Conservation (phyloP, 352 stramenopile species). For the Globisporangium spinosum region DNA sequence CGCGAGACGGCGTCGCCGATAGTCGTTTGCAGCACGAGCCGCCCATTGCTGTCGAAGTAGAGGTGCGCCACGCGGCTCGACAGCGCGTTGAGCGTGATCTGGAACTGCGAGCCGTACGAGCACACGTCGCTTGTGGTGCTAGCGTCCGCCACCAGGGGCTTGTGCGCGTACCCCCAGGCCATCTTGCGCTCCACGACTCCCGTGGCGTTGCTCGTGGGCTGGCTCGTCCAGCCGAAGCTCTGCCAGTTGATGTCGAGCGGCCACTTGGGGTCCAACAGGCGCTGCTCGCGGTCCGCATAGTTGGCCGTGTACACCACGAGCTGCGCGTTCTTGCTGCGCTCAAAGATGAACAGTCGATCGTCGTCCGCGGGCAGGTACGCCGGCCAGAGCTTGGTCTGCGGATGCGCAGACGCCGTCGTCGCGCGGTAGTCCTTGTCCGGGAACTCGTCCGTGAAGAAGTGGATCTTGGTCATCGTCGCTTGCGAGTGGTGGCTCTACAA, state of each 20-base stretch:
- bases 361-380: constrained; percentile 54
- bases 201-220: constrained; percentile 61
- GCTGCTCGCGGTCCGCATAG: constrained; percentile 45
- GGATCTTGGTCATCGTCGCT: constrained; percentile 21
- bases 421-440: constrained; percentile 63
- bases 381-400: constrained; percentile 66
- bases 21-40: constrained; percentile 50
- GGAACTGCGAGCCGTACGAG: constrained; percentile 37
- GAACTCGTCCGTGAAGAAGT: constrained; percentile 71
- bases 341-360: constrained; percentile 68
- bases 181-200: constrained; percentile 65
- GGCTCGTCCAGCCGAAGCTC: constrained; percentile 70
- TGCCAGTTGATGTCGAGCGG: constrained; percentile 82
- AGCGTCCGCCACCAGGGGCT: constrained; percentile 17
- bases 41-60: constrained; percentile 53
- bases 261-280: constrained; percentile 52
- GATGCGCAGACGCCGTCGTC: constrained; percentile 52
- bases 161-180: constrained; percentile 71
- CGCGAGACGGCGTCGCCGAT: constrained; percentile 45
- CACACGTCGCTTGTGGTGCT: not conserved
- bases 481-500: not conserved
- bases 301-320: constrained; percentile 75
- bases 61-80: constrained; percentile 46
- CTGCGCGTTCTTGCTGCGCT: constrained; percentile 80
- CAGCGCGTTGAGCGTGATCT: constrained; percentile 66